Evolutionary conservation across 306 rosid genomes (phyloP).

Genomic region (Adenanthera pavonina): DNA sequence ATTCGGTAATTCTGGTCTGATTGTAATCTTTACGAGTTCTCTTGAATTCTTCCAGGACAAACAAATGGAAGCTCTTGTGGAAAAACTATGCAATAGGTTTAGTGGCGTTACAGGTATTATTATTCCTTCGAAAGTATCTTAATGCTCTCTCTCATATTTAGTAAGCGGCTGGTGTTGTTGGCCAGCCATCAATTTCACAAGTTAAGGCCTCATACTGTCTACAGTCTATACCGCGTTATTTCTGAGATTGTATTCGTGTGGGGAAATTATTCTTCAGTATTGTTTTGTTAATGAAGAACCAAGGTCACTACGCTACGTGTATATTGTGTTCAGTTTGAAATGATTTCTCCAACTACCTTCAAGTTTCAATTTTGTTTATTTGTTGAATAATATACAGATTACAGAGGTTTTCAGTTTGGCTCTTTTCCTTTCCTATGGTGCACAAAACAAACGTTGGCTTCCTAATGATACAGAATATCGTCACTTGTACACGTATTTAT

Average conservation of each 20-base stretch:
- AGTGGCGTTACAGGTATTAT: constrained; percentile 81
- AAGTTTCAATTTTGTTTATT: not conserved
- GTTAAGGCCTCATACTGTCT: constrained; percentile 20
- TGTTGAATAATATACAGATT: not conserved
- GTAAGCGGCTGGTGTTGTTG: not conserved
- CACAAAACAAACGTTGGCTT: not conserved
- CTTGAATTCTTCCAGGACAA: constrained; percentile 70
- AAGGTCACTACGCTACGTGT: not conserved
- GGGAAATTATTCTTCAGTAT: constrained; percentile 6
- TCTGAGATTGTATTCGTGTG: constrained; percentile 11
- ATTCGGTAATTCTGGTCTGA: constrained; percentile 27
- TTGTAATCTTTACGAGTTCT: constrained; percentile 32
- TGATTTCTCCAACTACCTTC: not conserved
- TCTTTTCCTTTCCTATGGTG: not conserved
- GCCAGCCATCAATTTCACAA: constrained; percentile 1
- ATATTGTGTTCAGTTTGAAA: constrained; percentile 25
- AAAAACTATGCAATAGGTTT: constrained; percentile 93
- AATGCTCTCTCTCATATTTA: constrained; percentile 5
- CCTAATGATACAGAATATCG: not conserved
- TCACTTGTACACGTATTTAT: not conserved
- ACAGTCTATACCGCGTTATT: not conserved
- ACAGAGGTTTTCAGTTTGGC: not conserved
- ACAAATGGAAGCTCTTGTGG: constrained; percentile 97
- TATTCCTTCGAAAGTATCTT: not conserved
- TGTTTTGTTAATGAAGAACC: constrained; percentile 1